phyloP scores from a whole-genome alignment of 345 rosid species.

The Conringia planisiliqua region DNA sequence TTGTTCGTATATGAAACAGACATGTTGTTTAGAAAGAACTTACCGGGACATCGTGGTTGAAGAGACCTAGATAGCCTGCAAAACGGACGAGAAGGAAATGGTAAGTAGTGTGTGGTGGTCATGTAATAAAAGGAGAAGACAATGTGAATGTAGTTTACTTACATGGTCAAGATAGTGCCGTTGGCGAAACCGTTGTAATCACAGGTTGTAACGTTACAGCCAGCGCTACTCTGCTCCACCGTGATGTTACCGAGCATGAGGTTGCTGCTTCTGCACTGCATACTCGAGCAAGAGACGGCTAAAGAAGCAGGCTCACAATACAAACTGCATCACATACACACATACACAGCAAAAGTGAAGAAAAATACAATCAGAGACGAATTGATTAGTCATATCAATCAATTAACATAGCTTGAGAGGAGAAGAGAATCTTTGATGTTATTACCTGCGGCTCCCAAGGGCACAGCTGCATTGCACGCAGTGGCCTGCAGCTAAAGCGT shows the following conservation, averaged over 20 bases:
- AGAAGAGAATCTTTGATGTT: neutral
- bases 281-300: constrained; percentile 97
- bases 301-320: constrained; percentile 93
- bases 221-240: constrained; percentile 66
- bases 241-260: constrained; percentile 91
- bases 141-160: constrained; percentile 19
- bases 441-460: constrained; percentile 81
- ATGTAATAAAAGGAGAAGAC: neutral
- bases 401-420: neutral
- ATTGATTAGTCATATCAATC: neutral
- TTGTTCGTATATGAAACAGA: neutral
- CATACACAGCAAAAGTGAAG: neutral
- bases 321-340: constrained; percentile 46
- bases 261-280: constrained; percentile 85
- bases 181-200: constrained; percentile 72
- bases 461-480: constrained; percentile 98
- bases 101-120: neutral
- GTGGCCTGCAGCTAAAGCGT: constrained; percentile 85
- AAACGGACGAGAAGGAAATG: neutral
- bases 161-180: constrained; percentile 74
- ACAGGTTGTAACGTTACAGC: constrained; percentile 86
- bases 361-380: neutral
- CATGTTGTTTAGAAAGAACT: neutral
- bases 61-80: constrained; percentile 75
- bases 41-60: constrained; percentile 95